Base-by-base conservation (phyloP, 768 basidiomycete genomes). In the Leccinum uliginosum region DNA sequence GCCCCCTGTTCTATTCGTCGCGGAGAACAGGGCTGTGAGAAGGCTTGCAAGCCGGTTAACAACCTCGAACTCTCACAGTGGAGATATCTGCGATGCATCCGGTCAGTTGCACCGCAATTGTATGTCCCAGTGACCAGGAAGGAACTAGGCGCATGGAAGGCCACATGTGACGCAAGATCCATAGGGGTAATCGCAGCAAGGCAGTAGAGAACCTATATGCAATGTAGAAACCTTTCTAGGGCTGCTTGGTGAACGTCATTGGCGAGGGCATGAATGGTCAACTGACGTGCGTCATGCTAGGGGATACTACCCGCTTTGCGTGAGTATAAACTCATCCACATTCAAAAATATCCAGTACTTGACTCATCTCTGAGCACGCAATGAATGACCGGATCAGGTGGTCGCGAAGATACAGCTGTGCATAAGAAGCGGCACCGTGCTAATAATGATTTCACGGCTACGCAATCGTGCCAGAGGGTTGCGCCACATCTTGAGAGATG, bases 201-300 rank as follows among this genome's bases (percentile, higher is more conserved):
- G 76, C 52, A 6, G 75, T 62, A 15, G 78, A 30, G 19, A 79
- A 47, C 49, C 76, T 73, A 62, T 79, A 81, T 6, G 70, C 63
- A 26, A 83, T 61, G 66, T 80, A 83, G 32, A 82, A 54, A 9
- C 67, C 71, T 62, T 81, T 83, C 67, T 80, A 64, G 9, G 83
- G 81, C 59, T 83, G 83, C 9, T 54, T 40, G 27, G 52, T 44
- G 53, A 29, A 62, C 45, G 47, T 54, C 29, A 49, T 30, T 38
- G 46, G 43, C 17, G 17, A 53, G 8, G 46, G 12, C 62, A 68
- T 66, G 30, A 23, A 23, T 57, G 26, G 47, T 38, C 6, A 23
- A 3, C 32, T 17, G 32, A 35, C 14, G 17, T 14, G 35, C 32
- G 14, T 40, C n/a, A 19, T 19, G 4, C 38, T 40, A 24, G 44